A percentile compares a stretch with the other conserved stretches of the same genome.
These are phyloP conservation scores for Piper longum DNA, from an alignment of 164 flowering plant genomes.

Conservation along the genomic window DNA sequence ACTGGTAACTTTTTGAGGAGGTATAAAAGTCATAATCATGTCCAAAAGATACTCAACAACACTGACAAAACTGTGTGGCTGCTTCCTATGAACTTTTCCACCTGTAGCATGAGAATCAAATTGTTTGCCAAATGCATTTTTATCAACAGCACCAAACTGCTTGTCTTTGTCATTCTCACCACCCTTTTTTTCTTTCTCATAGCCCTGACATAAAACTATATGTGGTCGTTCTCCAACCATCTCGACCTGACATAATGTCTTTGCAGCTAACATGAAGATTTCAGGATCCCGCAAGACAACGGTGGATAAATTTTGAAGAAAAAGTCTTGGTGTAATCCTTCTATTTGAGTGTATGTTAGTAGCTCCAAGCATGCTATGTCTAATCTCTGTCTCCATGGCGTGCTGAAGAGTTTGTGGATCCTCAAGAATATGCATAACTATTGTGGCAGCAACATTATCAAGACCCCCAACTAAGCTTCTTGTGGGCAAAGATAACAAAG, in stretches of 20 bases:
- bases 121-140: slow-evolving; percentile 33
- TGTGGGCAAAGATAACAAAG: slow-evolving; percentile 67
- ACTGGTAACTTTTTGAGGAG: slow-evolving; percentile 11
- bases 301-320: slow-evolving; percentile 81
- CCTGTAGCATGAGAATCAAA: slow-evolving; percentile 55
- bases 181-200: slow-evolving; percentile 65
- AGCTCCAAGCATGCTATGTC: slow-evolving; percentile 52
- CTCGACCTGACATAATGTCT: slow-evolving; percentile 76
- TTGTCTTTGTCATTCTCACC: slow-evolving; percentile 53
- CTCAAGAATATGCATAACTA: slow-evolving; percentile 79
- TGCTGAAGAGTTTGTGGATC: slow-evolving; percentile 93
- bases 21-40: slow-evolving; percentile 44
- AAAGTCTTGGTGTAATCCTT: slow-evolving; percentile 38
- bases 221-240: slow-evolving; percentile 59
- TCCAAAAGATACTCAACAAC: slow-evolving; percentile 86
- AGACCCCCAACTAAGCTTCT: slow-evolving; percentile 76
- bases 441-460: slow-evolving; percentile 73
- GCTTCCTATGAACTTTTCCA: slow-evolving; percentile 60
- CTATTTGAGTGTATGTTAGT: slow-evolving; percentile 48
- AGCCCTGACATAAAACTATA: slow-evolving; percentile 60
- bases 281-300: slow-evolving; percentile 83
- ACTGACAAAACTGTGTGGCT: slow-evolving; percentile 63
- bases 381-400: slow-evolving; percentile 90
- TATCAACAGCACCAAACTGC: slow-evolving; percentile 39
- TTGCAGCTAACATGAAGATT: slow-evolving; percentile 74